Conservation (phyloP, 257 asterid genomes). For the Rubia yunnanensis region DNA sequence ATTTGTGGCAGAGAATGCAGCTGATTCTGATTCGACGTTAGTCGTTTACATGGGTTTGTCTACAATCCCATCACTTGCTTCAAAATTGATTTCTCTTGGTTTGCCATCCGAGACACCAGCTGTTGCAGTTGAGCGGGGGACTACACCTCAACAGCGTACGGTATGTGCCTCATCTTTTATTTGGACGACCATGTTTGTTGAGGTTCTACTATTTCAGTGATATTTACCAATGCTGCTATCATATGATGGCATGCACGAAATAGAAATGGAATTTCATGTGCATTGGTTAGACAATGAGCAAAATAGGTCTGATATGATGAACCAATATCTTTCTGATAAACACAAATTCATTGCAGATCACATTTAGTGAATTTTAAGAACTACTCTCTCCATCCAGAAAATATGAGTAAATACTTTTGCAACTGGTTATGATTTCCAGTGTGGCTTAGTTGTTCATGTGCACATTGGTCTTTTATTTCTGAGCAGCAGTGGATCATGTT, state of each 20-base stretch:
- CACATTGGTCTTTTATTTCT: neutral
- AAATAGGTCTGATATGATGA: neutral
- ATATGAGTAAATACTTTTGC: neutral
- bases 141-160: conserved; percentile 87
- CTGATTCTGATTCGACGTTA: conserved; percentile 82
- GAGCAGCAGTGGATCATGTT: neutral
- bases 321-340: neutral
- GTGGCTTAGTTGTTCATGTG: neutral
- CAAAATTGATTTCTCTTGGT: conserved; percentile 60
- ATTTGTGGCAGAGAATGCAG: conserved; percentile 81
- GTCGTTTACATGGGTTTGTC: conserved; percentile 94
- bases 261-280: neutral
- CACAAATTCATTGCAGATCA: neutral
- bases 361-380: neutral
- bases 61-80: conserved; percentile 80
- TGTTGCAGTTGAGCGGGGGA: conserved; percentile 91
- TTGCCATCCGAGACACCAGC: conserved; percentile 87
- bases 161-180: conserved; percentile 19
- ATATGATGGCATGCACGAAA: neutral
- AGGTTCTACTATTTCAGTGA: neutral
- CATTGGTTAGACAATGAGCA: neutral
- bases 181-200: neutral
- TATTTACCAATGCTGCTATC: neutral
- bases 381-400: neutral
- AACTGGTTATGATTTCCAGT: neutral